Evolutionary conservation across 768 basidiomycete species (phyloP).

Genomic region (Pisolithus albus): DNA sequence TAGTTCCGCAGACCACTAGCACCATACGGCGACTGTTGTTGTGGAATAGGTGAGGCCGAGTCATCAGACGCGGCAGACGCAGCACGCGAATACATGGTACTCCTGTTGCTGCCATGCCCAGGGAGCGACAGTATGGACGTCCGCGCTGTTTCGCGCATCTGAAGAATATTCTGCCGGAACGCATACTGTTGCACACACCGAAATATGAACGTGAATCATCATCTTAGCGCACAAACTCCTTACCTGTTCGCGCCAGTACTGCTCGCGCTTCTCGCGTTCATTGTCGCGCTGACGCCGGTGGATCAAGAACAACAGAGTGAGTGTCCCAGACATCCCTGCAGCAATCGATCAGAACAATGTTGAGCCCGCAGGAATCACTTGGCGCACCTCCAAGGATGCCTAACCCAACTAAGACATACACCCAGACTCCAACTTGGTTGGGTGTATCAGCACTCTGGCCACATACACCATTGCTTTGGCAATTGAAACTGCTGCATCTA

Average conservation of each 20-base stretch:
- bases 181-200: slow-evolving; percentile 42
- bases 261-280: slow-evolving; percentile 77
- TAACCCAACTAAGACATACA: slow-evolving; percentile 64
- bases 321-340: slow-evolving; percentile 68
- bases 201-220: not conserved
- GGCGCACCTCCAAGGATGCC: slow-evolving; percentile 66
- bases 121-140: slow-evolving; percentile 56
- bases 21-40: slow-evolving; percentile 29
- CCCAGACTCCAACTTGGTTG: slow-evolving; percentile 56
- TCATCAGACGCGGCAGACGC: slow-evolving; percentile 47
- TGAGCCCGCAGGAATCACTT: not conserved
- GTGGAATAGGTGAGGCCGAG: slow-evolving; percentile 46
- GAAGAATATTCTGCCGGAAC: slow-evolving; percentile 72
- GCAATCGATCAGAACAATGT: not conserved
- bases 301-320: slow-evolving; percentile 59
- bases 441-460: slow-evolving; percentile 53
- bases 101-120: slow-evolving; percentile 39
- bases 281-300: slow-evolving; percentile 66
- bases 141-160: slow-evolving; percentile 72
- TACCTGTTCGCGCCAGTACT: slow-evolving; percentile 89
- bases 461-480: slow-evolving; percentile 54
- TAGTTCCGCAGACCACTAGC: slow-evolving; percentile 52
- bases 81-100: slow-evolving; percentile 41
- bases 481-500: slow-evolving; percentile 77
- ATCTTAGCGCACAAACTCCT: not conserved